A percentile compares a stretch with the other conserved stretches of the same genome.
Conservation (phyloP, 495 filamentous ascomycete genomes). For the Hypoxylon rickii region DNA sequence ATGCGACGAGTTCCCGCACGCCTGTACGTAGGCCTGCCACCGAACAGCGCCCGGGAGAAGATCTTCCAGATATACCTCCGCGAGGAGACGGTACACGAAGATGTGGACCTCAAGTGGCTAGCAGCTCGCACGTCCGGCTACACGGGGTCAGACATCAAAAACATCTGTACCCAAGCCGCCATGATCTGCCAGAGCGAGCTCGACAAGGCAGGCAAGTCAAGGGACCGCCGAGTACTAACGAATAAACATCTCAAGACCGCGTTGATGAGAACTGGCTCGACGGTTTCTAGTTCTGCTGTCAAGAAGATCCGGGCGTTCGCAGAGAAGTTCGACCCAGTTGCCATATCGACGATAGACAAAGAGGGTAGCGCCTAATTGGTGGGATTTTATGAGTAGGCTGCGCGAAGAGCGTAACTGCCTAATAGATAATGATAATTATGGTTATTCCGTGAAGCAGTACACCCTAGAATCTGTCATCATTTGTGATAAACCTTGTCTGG, state of each 20-base stretch:
- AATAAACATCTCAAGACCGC: background rate
- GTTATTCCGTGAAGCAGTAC: no score
- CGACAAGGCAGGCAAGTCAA: background rate
- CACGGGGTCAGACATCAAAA: constrained; percentile 32
- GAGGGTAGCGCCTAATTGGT: no score
- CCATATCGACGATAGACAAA: background rate
- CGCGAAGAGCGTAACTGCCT: no score
- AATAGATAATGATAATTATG: no score
- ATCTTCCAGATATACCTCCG: constrained; percentile 26
- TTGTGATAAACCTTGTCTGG: no score
- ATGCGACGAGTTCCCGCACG: constrained; percentile 18
- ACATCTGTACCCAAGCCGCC: constrained; percentile 23
- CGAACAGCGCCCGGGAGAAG: background rate
- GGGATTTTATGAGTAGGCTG: no score
- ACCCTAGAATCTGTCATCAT: no score
- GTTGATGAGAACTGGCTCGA: background rate
- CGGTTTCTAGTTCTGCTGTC: background rate
- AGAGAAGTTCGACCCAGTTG: background rate
- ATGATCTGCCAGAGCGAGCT: constrained; percentile 14
- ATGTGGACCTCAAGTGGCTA: constrained; percentile 4
- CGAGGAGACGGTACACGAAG: constrained; percentile 7
- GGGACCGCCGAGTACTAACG: background rate
- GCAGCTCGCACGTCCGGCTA: constrained; percentile 9
- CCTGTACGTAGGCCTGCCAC: constrained; percentile 24
- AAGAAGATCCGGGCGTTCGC: background rate